Evolutionary conservation across 1,284 basidiomycete genomes (phyloP), one percentile per base, ranked within the genome.

Genomic region (Exobasidium cylindrosporum): DNA sequence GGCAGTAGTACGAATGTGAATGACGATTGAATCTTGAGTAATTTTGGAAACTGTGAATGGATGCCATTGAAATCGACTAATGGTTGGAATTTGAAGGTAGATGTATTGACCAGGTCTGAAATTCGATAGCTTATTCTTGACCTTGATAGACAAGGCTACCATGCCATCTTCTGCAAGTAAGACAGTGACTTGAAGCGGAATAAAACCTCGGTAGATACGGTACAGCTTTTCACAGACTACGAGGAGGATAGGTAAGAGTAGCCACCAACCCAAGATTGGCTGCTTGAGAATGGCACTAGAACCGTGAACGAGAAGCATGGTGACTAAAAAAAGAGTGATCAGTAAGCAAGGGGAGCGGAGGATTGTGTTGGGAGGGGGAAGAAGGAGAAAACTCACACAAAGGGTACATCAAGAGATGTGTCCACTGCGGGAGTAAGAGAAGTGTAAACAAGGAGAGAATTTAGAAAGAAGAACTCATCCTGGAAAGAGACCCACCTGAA

Each of bases 361-460:
- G n/a, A n/a, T n/a, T n/a, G n/a, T n/a, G n/a, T n/a, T n/a, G n/a
- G n/a, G n/a, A n/a, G n/a, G n/a, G n/a, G n/a, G n/a, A n/a, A n/a
- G n/a, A n/a, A 14, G 50, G 35, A 14, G 57, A 53, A 31, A 62
- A 35, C 43, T 43, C 61, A 29, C 46, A 54, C 14, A 50, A 23
- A 40, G 54, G 56, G 28, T 58, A 62, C 61, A 62, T 62, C 44
- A 62, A 54, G 24, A 62, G 49, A 45, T 62, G 61, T n/a, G n/a
- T n/a, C n/a, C n/a, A n/a, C n/a, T n/a, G n/a, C n/a, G n/a, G n/a
- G 46, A 49, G 55, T 53, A 3, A 35, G 45, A 4, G 5, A 35
- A 55, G 6, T 56, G 14, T 35, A 10, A 40, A 40, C 17, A 17
- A 40, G 35, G 35, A 10, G 17, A 40, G 35, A 10, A 17, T 40